phyloP scores from a whole-genome alignment of 495 filamentous ascomycete genomes.

The Neurospora sp. region DNA sequence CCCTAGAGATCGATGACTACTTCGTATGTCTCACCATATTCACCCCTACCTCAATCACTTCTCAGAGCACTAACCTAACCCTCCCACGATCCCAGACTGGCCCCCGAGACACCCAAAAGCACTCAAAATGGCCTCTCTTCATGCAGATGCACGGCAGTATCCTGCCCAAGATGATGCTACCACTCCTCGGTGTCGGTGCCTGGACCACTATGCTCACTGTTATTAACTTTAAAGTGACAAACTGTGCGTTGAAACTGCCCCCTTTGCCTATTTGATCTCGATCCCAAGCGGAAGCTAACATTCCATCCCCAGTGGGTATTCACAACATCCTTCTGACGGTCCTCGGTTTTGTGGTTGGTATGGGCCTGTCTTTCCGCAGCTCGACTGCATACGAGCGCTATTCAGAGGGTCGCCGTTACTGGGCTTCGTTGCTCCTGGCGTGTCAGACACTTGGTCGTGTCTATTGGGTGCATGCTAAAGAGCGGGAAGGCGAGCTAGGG shows the following conservation, averaged over 20 bases:
- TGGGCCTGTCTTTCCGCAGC: constrained; percentile 73
- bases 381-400: constrained; percentile 82
- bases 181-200: constrained; percentile 51
- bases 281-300: background rate
- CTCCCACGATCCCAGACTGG: constrained; percentile 30
- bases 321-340: constrained; percentile 68
- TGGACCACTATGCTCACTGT: constrained; percentile 65
- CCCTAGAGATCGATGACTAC: constrained; percentile 41
- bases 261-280: background rate
- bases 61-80: constrained; percentile 1
- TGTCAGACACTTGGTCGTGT: constrained; percentile 65
- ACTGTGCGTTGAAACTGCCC: constrained; percentile 35
- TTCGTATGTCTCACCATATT: constrained; percentile 33
- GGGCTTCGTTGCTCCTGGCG: constrained; percentile 61
- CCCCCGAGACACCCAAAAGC: constrained; percentile 60
- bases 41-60: background rate
- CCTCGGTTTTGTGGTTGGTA: constrained; percentile 80
- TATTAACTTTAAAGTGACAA: constrained; percentile 31
- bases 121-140: constrained; percentile 76
- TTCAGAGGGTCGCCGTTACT: constrained; percentile 65
- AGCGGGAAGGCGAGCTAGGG: constrained; percentile 50
- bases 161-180: constrained; percentile 69
- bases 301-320: constrained; percentile 39
- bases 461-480: constrained; percentile 67
- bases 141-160: constrained; percentile 74